Evolutionary conservation across 2,329 filamentous ascomycete species (phyloP), one percentile per base, ranked within the genome.

Genomic region (Fusarium multiceps): DNA sequence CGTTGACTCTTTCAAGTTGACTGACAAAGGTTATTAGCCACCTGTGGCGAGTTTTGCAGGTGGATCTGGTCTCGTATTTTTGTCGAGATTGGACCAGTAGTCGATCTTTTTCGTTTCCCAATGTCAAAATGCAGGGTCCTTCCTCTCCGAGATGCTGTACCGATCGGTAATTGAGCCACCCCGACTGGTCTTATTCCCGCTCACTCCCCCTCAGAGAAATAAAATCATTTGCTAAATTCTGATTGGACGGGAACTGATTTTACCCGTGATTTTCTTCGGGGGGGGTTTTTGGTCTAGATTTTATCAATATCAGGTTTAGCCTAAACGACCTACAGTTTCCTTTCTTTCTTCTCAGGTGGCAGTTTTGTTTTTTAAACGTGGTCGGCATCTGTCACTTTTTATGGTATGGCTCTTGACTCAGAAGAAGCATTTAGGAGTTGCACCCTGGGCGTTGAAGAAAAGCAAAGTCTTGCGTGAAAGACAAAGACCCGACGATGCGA

Each of bases 131-230:
- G 68, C 71, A 73, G 69, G 71, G 71, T 58, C 71, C 54, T 51
- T 30, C 40, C 48, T 30, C 46, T 47, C 58, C 54, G 21, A 65
- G 51, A 51, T 51, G 13, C 30, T 40, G 55, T 61, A 21, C 54
- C 54, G 57, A 66, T 72, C 71, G 68, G 66, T 43, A 73, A 73
- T 72, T 69, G 61, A 57, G 50, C 32, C 25, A 54, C 53, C 59
- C 48, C 68, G 60, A 61, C 66, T 70, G 48, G 53, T 55, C 53
- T 66, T 70, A 66, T 69, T 55, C 55, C 65, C 66, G 3, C 32
- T 30, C 48, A 47, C 47, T 50, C 37, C 49, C 45, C 50, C 55
- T 59, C 46, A 55, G n/a, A 55, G 48, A 23, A 63, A 34, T 20
- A 16, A 21, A 21, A 13, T 20, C 7, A 21, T 18, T 45, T 53